These are phyloP conservation scores for Ilex paraguariensis DNA, from an alignment of 305 asterid genomes.

Conservation along the genomic window DNA sequence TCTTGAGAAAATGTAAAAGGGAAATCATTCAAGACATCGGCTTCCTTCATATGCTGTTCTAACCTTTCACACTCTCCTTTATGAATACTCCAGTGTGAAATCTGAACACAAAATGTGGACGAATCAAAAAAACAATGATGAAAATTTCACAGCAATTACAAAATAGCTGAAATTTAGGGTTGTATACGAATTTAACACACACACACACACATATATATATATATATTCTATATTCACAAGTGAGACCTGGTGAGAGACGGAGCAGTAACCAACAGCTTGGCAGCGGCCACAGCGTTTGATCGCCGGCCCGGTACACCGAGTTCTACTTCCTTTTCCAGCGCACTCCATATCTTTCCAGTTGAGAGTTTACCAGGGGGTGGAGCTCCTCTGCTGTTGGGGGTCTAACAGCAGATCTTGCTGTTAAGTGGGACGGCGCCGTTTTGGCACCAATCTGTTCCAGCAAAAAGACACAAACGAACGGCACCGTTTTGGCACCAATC, in stretches of 20 bases:
- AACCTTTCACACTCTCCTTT: slow-evolving; percentile 64
- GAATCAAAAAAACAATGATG: neutral
- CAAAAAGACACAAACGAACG: too few relatives aligned
- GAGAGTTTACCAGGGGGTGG: too few relatives aligned
- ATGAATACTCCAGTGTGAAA: slow-evolving; percentile 67
- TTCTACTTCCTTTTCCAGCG: slow-evolving; percentile 68
- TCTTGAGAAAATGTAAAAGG: slow-evolving; percentile 68
- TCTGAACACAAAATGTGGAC: slow-evolving; percentile 27
- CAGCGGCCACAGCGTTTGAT: slow-evolving; percentile 67
- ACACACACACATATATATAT: neutral
- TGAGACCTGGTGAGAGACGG: slow-evolving; percentile 77
- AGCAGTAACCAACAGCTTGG: slow-evolving; percentile 76
- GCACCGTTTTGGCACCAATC: too few relatives aligned
- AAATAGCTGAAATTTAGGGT: neutral
- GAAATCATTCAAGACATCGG: slow-evolving; percentile 43
- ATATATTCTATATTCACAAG: neutral
- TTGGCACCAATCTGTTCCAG: too few relatives aligned
- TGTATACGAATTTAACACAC: neutral
- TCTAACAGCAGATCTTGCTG: too few relatives aligned
- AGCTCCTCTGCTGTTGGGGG: too few relatives aligned
- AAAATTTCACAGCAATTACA: neutral
- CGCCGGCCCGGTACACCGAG: slow-evolving; percentile 63
- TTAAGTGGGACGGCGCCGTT: too few relatives aligned
- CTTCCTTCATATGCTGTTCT: slow-evolving; percentile 57
- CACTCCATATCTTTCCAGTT: slow-evolving; percentile 54